phyloP scores from a whole-genome alignment of 345 rosid species.

The Noccaea caerulescens region DNA sequence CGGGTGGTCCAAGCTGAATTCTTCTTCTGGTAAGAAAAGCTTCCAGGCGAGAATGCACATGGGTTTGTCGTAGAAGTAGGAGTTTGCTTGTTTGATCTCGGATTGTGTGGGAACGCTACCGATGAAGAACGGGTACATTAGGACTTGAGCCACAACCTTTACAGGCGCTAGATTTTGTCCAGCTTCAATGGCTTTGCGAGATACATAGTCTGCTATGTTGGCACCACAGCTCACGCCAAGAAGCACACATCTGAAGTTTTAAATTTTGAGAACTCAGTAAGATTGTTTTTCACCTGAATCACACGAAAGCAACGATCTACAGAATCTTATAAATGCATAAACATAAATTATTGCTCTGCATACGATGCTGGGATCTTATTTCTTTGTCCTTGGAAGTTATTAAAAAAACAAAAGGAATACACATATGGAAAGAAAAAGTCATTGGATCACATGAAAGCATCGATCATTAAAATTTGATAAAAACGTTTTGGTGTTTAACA shows the following conservation, averaged over 20 bases:
- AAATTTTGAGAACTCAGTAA: conserved; percentile 40
- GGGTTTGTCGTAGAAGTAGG: conserved; percentile 89
- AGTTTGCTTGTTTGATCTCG: conserved; percentile 79
- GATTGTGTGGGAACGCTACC: conserved; percentile 85
- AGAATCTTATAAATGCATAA: not conserved
- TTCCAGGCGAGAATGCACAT: conserved; percentile 84
- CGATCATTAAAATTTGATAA: not conserved
- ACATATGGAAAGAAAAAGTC: not conserved
- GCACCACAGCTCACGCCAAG: conserved; percentile 96
- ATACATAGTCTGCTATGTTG: conserved; percentile 78
- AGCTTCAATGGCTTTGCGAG: conserved; percentile 76
- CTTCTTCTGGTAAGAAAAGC: conserved; percentile 79
- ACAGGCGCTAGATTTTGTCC: conserved; percentile 78
- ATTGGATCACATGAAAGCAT: not conserved
- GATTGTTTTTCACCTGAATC: conserved; percentile 40
- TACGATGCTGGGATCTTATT: not conserved
- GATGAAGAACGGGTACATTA: conserved; percentile 87
- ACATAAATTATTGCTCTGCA: not conserved
- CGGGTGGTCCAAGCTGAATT: conserved; percentile 78
- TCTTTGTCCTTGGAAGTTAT: conserved; percentile 1
- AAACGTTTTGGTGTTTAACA: not conserved
- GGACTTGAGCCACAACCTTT: conserved; percentile 92
- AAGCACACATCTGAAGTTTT: conserved; percentile 67
- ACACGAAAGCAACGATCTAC: conserved; percentile 40
- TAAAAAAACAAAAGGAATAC: not conserved